These are phyloP conservation scores for Collybia sordida DNA, from an alignment of 768 basidiomycete genomes.

Conservation along the genomic window DNA sequence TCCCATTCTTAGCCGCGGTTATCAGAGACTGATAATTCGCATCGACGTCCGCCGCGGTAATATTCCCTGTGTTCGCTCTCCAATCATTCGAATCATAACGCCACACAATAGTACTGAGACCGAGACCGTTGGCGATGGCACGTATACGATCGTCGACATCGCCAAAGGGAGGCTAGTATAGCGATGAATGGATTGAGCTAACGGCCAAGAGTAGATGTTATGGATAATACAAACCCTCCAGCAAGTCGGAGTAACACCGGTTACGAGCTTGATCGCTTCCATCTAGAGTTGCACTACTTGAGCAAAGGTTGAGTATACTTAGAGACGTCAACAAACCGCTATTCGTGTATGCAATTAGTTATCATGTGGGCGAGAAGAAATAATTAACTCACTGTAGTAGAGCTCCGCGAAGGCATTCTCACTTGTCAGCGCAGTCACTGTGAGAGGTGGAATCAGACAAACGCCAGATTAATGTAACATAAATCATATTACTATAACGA, in stretches of 20 bases:
- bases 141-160: conserved; percentile 79
- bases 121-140: conserved; percentile 64
- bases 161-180: conserved; percentile 55
- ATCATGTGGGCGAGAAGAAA: background rate
- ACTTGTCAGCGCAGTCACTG: conserved; percentile 62
- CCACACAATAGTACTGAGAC: conserved; percentile 76
- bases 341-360: background rate
- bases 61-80: conserved; percentile 51
- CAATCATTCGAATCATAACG: conserved; percentile 71
- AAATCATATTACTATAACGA: conserved; percentile 44
- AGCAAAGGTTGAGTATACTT: too few species aligned
- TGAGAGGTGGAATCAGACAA: background rate
- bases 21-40: conserved; percentile 57
- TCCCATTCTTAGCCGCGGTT: conserved; percentile 39
- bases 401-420: conserved; percentile 75
- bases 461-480: background rate
- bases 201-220: background rate
- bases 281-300: conserved; percentile 33
- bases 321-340: background rate
- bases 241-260: conserved; percentile 57
- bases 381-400: conserved; percentile 56
- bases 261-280: conserved; percentile 52
- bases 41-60: conserved; percentile 46
- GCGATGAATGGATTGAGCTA: background rate
- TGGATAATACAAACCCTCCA: conserved; percentile 46